These are phyloP conservation scores for Entomortierella beljakovae DNA, from an alignment of 192 early-diverging fungal species.

Conservation along the genomic window DNA sequence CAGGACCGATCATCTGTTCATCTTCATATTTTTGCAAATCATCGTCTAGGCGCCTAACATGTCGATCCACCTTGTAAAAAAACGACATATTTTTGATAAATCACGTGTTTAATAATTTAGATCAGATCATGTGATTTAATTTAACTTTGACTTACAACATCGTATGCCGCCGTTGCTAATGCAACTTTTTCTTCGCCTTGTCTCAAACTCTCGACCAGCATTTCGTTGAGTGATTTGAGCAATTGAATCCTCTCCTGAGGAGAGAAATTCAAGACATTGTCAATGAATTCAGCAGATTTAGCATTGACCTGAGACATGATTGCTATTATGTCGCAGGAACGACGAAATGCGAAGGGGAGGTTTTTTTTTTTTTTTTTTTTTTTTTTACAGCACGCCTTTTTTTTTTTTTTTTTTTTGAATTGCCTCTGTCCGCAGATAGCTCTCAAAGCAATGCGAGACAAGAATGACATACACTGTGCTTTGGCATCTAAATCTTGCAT, in stretches of 20 bases:
- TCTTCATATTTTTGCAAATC: constrained; percentile 94
- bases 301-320: constrained; percentile 76
- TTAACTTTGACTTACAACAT: constrained; percentile 72
- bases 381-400: too few relatives aligned
- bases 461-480: constrained; percentile 66
- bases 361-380: too few relatives aligned
- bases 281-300: constrained; percentile 80
- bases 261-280: constrained; percentile 65
- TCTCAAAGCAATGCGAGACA: not conserved
- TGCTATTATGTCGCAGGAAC: constrained; percentile 54
- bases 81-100: not conserved
- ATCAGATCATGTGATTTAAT: too few relatives aligned
- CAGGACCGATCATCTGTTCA: constrained; percentile 79
- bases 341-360: not conserved
- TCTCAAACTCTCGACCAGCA: constrained; percentile 82
- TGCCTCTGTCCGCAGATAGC: not conserved
- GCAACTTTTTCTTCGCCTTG: constrained; percentile 95
- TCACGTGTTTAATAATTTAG: too few relatives aligned
- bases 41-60: constrained; percentile 91
- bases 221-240: constrained; percentile 62
- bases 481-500: constrained; percentile 93
- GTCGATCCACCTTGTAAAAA: constrained; percentile 78
- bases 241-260: constrained; percentile 63
- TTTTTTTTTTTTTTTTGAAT: too few relatives aligned
- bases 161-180: constrained; percentile 92